Conservation (phyloP, 202 grass and related monocot species). For the Setaria italica region DNA sequence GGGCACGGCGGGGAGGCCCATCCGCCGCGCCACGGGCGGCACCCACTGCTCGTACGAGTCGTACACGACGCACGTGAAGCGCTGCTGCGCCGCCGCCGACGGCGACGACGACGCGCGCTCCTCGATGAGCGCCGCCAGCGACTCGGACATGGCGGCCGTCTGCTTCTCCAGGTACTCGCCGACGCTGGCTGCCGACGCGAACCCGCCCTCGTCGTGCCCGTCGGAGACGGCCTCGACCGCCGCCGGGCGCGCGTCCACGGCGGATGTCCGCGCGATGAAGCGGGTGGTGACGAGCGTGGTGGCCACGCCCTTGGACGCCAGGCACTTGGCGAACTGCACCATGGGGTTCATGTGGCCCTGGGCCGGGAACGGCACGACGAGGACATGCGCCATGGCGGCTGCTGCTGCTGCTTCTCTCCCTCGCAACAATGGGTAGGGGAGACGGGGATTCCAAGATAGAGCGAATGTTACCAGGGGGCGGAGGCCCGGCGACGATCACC, state of each 20-base stretch:
- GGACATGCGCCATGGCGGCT: constrained; percentile 51
- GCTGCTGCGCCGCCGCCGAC: not conserved
- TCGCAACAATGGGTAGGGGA: not conserved
- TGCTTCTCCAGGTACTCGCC: constrained; percentile 54
- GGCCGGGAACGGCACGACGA: constrained; percentile 61
- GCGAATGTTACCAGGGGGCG: no score
- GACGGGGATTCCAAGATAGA: not conserved
- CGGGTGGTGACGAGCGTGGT: constrained; percentile 64
- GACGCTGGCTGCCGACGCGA: constrained; percentile 46
- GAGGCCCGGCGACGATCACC: no score
- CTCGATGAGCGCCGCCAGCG: constrained; percentile 56
- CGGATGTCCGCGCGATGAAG: constrained; percentile 56
- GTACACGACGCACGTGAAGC: constrained; percentile 72
- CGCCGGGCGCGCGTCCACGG: constrained; percentile 36
- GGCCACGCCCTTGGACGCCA: constrained; percentile 60
- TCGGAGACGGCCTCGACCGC: constrained; percentile 63
- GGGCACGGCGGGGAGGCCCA: constrained; percentile 40
- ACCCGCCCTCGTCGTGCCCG: constrained; percentile 67
- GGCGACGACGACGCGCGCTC: not conserved
- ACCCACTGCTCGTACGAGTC: constrained; percentile 69
- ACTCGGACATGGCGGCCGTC: constrained; percentile 35
- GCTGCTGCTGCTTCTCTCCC: not conserved
- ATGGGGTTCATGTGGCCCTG: constrained; percentile 85
- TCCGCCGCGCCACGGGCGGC: constrained; percentile 25
- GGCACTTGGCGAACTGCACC: constrained; percentile 62